Evolutionary conservation across 371 early-diverging fungal genomes (phyloP).

Genomic region (Mucor circinelloides): DNA sequence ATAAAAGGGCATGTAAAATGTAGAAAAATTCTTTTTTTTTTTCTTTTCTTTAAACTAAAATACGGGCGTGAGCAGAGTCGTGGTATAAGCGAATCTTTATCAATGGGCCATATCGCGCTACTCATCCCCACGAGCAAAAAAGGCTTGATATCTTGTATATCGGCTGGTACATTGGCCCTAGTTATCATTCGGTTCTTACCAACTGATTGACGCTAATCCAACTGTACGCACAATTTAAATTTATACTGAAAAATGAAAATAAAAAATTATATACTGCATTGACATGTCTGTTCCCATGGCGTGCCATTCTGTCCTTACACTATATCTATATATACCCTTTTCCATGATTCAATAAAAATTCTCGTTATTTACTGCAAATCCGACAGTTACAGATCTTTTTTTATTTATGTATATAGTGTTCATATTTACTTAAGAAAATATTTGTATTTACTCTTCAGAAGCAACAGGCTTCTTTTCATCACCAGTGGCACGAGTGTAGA

Average conservation of each 20-base stretch:
- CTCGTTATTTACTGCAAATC: background rate
- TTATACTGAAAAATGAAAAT: conserved; percentile 11
- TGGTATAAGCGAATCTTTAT: conserved; percentile 39
- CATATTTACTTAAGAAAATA: background rate
- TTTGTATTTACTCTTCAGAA: conserved; percentile 36
- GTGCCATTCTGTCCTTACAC: too few species aligned
- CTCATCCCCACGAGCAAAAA: conserved; percentile 34
- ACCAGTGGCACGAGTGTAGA: conserved; percentile 94
- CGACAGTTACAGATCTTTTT: background rate
- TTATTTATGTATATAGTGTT: background rate
- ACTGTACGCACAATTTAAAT: conserved; percentile 24
- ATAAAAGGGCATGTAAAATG: background rate
- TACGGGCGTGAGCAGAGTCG: conserved; percentile 45
- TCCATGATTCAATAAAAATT: background rate
- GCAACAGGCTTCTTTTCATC: conserved; percentile 61
- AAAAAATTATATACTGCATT: conserved; percentile 3
- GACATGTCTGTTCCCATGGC: background rate
- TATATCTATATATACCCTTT: background rate
- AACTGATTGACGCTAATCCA: conserved; percentile 32
- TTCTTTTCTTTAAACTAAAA: conserved; percentile 14
- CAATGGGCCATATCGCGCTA: conserved; percentile 43
- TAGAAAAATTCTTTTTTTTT: conserved; percentile 14
- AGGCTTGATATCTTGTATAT: conserved; percentile 22
- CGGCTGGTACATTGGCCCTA: conserved; percentile 29
- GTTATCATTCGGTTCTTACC: conserved; percentile 21